A percentile compares a stretch with the other conserved stretches of the same genome.
Conservation (phyloP, 345 rosid genomes). For the Zanthoxylum bungeanum region DNA sequence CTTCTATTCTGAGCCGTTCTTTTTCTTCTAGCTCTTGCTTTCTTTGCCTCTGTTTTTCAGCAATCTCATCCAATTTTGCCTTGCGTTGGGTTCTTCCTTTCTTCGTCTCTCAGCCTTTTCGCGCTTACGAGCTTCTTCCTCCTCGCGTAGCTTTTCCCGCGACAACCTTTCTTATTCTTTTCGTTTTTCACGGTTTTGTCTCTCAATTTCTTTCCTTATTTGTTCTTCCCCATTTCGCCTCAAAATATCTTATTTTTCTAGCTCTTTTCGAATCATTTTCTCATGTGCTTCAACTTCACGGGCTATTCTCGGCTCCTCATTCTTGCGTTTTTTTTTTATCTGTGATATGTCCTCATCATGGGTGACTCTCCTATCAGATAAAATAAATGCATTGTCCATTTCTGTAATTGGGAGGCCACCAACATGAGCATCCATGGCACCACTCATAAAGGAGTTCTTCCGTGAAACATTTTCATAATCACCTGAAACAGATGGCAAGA, state of each 20-base stretch:
- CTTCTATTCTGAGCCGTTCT: too few relatives aligned
- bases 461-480: slow-evolving; percentile 47
- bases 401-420: slow-evolving; percentile 38
- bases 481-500: slow-evolving; percentile 35
- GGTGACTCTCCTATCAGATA: slow-evolving; percentile 47
- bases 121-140: too few relatives aligned
- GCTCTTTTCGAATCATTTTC: slow-evolving; percentile 79
- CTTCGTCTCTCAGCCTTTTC: too few relatives aligned
- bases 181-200: slow-evolving; percentile 85
- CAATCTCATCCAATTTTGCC: too few relatives aligned
- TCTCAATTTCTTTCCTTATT: slow-evolving; percentile 80
- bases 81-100: too few relatives aligned
- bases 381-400: slow-evolving; percentile 41
- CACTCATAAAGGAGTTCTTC: slow-evolving; percentile 37
- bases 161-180: slow-evolving; percentile 85
- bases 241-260: slow-evolving; percentile 75
- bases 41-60: too few relatives aligned
- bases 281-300: slow-evolving; percentile 89
- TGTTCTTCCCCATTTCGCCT: slow-evolving; percentile 94
- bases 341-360: slow-evolving; percentile 50
- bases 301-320: slow-evolving; percentile 81
- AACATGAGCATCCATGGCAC: slow-evolving; percentile 33
- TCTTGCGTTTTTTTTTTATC: slow-evolving; percentile 74
- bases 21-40: too few relatives aligned
- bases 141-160: slow-evolving; percentile 92